phyloP scores from a whole-genome alignment of 139 green algal genomes.

The Chlamydomonas sp. region DNA sequence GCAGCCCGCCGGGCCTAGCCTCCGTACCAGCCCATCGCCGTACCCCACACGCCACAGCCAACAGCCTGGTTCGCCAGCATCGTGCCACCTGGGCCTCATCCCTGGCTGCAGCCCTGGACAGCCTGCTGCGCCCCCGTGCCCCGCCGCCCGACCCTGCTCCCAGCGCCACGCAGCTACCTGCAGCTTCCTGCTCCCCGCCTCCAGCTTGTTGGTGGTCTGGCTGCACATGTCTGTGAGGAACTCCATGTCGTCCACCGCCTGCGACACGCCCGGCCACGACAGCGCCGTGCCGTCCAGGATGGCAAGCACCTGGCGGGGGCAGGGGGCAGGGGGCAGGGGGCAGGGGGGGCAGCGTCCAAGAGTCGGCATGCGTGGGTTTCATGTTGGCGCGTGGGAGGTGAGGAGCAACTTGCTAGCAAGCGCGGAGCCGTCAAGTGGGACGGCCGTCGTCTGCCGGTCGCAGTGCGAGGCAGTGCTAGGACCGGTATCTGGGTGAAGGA shows the following conservation, averaged over 20 bases:
- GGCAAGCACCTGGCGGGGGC: constrained; percentile 34
- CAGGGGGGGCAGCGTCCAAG: not conserved
- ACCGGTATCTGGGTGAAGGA: no score
- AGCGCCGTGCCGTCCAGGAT: constrained; percentile 56
- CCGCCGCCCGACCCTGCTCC: not conserved
- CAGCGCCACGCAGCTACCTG: not conserved
- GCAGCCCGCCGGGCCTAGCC: no score
- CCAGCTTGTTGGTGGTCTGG: constrained; percentile 23
- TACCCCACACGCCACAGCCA: no score
- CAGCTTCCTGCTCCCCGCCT: not conserved
- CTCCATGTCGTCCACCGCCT: constrained; percentile 52
- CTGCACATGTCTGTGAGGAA: constrained; percentile 48
- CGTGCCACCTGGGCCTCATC: no score
- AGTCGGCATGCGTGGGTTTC: not conserved
- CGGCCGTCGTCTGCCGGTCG: no score
- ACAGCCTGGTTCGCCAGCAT: no score
- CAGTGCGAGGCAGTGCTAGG: no score
- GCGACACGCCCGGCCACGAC: constrained; percentile 51
- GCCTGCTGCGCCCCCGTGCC: not conserved
- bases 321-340: not conserved
- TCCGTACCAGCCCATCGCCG: no score
- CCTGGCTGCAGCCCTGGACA: no score
- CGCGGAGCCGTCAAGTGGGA: no score
- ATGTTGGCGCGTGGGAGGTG: not conserved
- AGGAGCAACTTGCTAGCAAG: no score